phyloP scores from a whole-genome alignment of 805 yeast species.

The Hanseniaspora osmophila region DNA sequence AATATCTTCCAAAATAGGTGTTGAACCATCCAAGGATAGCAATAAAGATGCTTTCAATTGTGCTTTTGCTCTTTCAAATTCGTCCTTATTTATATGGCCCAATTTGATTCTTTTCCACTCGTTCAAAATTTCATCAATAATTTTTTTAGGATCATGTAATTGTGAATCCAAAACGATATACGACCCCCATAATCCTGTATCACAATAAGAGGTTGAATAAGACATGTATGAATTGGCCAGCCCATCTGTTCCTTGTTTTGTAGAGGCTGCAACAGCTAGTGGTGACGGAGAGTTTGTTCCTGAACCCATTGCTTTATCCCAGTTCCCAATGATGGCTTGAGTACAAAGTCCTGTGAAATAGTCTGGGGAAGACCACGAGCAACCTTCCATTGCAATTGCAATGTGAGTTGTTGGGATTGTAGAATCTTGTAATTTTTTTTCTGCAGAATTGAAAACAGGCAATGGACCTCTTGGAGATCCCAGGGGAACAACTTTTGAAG shows the following conservation, averaged over 20 bases:
- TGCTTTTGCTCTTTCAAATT: constrained; percentile 87
- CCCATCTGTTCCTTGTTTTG: constrained; percentile 41
- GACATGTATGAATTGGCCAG: constrained; percentile 92
- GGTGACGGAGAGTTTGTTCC: constrained; percentile 80
- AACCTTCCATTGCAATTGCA: constrained; percentile 95
- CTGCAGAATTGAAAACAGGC: constrained; percentile 60
- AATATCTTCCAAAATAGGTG: constrained; percentile 93
- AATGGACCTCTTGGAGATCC: constrained; percentile 62
- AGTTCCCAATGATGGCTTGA: constrained; percentile 90
- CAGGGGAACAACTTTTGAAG: constrained; percentile 41
- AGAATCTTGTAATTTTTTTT: constrained; percentile 68
- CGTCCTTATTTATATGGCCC: constrained; percentile 68
- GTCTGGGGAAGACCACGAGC: constrained; percentile 91
- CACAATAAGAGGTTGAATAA: constrained; percentile 92
- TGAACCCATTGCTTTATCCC: constrained; percentile 87
- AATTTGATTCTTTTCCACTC: constrained; percentile 82
- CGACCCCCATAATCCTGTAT: constrained; percentile 95
- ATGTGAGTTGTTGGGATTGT: constrained; percentile 80
- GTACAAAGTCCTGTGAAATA: constrained; percentile 91
- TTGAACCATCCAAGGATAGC: constrained; percentile 82
- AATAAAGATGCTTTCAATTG: constrained; percentile 87
- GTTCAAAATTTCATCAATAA: constrained; percentile 59
- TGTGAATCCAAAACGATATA: constrained; percentile 70
- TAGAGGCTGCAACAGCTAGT: constrained; percentile 50
- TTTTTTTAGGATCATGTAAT: constrained; percentile 40